phyloP scores from a whole-genome alignment of 495 filamentous ascomycete genomes.

The Hamigera avellanea region DNA sequence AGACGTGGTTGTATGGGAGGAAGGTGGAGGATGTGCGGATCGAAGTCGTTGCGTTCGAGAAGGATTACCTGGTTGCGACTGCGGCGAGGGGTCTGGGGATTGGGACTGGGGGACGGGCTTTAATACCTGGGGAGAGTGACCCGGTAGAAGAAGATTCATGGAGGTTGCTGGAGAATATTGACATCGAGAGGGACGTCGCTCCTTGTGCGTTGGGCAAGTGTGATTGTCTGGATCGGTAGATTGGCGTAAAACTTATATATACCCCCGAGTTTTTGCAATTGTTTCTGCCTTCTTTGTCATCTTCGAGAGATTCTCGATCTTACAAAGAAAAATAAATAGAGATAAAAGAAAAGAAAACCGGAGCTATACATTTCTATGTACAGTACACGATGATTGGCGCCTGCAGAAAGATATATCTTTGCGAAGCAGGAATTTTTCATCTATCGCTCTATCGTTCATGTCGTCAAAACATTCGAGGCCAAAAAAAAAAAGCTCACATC shows the following conservation, averaged over 20 bases:
- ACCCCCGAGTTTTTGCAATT: not conserved
- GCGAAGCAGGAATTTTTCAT: no score
- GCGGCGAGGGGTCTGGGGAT: constrained; percentile 28
- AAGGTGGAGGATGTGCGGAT: constrained; percentile 42
- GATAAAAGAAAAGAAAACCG: not conserved
- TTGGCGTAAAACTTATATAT: not conserved
- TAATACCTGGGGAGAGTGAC: not conserved
- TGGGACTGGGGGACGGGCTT: constrained; percentile 7
- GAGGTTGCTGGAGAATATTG: constrained; percentile 12
- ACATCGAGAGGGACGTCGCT: constrained; percentile 20
- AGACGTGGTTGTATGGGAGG: constrained; percentile 38
- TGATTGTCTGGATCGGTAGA: constrained; percentile 7
- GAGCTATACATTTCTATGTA: not conserved
- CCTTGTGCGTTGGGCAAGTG: constrained; percentile 20
- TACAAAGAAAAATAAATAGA: no score
- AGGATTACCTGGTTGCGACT: constrained; percentile 50
- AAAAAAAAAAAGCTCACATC: no score
- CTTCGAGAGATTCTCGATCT: no score
- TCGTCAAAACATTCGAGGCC: no score
- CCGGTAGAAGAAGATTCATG: constrained; percentile 7
- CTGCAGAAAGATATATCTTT: no score
- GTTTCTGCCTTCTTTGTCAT: no score
- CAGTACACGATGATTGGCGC: not conserved
- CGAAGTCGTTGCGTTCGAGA: constrained; percentile 48
- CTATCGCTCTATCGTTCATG: no score